Evolutionary conservation across 129 eudicot genomes (phyloP).

Genomic region (Heracleum sosnowskyi): DNA sequence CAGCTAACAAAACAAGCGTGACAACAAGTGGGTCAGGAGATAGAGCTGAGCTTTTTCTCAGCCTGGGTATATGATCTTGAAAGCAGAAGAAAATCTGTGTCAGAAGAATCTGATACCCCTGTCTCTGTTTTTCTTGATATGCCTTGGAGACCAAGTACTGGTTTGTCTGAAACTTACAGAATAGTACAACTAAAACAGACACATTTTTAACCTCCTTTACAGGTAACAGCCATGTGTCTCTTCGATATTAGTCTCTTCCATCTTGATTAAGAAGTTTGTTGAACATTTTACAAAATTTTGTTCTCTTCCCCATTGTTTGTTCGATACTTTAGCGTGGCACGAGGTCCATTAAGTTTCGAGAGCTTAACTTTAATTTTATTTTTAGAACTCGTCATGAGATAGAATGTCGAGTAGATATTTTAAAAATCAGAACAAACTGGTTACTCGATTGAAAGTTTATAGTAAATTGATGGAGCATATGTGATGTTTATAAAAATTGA

Average conservation of each 20-base stretch:
- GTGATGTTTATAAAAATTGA: background rate
- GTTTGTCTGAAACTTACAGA: slow-evolving; percentile 13
- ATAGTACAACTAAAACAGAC: slow-evolving; percentile 16
- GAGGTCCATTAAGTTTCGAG: background rate
- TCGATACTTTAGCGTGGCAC: background rate
- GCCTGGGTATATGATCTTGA: slow-evolving; percentile 8
- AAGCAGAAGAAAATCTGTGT: slow-evolving; percentile 25
- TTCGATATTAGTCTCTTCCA: background rate
- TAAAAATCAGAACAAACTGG: too few species aligned
- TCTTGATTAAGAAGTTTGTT: background rate
- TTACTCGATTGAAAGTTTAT: too few species aligned
- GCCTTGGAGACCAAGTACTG: background rate
- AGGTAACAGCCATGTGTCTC: background rate
- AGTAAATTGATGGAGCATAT: too few species aligned
- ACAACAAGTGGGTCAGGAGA: slow-evolving; percentile 11
- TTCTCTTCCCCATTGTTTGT: background rate
- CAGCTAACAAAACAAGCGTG: background rate
- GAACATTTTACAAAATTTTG: background rate
- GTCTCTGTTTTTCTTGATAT: slow-evolving; percentile 1
- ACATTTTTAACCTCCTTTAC: background rate
- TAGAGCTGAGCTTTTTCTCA: slow-evolving; percentile 4
- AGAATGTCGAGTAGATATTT: too few species aligned
- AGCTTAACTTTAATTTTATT: too few species aligned
- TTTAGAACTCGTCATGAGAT: too few species aligned
- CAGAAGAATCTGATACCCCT: slow-evolving; percentile 30